Evolutionary conservation across 2,329 filamentous ascomycete genomes (phyloP), one percentile per base, ranked within the genome.

Genomic region (Colletotrichum cuscutae): DNA sequence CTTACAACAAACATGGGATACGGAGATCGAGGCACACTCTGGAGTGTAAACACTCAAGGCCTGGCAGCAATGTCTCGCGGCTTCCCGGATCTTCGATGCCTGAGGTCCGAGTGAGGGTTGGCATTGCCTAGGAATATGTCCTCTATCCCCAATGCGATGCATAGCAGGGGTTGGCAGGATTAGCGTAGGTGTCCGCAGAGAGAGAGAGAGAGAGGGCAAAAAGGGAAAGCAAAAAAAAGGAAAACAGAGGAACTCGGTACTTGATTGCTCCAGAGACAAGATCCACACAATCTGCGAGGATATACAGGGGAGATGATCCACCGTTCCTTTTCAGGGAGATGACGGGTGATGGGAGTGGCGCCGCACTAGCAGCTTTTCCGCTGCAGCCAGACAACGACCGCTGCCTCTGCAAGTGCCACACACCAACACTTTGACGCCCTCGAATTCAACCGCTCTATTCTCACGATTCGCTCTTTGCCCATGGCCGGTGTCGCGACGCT

Each of bases 271-370:
- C 65, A 72, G 26, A 46, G 24, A 22, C 35, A 52, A 53, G 49
- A 66, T 46, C 61, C 73, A 63, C 54, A 57, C 15, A 30, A 8
- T 28, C 32, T 49, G 58, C 68, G 59, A 66, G 68, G 68, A 52
- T 71, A 24, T n/a, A 35, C 71, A 73, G 67, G 54, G 66, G 71
- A 66, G 37, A 22, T 71, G 70, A 64, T 61, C 62, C 73, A 71
- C 67, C 65, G 62, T 71, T 75, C 63, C 71, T 68, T 73, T 75
- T 70, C 66, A 65, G 64, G 71, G 71, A 75, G 73, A 75, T 75
- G 73, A 75, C 67, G 73, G 73, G 71, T 74, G 59, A 68, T 75
- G 67, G 73, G 71, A 71, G 73, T 74, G 73, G 71, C 73, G 73
- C 60, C 54, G 71, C 58, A 37, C 73, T 75, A 74, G 63, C 63